These are phyloP conservation scores for Puccinia brachypodii DNA, from an alignment of 1,284 basidiomycete species.

Conservation along the genomic window DNA sequence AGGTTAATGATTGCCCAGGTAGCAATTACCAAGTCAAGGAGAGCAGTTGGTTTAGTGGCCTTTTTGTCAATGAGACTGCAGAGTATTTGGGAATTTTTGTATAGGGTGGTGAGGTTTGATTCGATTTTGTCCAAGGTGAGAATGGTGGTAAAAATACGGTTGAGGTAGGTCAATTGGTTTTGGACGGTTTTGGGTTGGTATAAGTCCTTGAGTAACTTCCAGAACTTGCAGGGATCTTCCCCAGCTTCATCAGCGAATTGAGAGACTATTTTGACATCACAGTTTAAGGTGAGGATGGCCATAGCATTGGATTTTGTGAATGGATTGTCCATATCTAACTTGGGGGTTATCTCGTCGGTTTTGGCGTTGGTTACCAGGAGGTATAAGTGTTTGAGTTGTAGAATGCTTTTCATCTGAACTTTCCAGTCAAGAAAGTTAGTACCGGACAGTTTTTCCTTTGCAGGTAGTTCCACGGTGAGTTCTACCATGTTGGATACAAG, in stretches of 20 bases:
- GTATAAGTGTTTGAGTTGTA: neutral
- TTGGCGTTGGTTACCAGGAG: neutral
- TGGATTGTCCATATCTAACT: neutral
- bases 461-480: neutral
- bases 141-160: neutral
- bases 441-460: neutral
- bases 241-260: constrained; percentile 1
- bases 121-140: neutral
- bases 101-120: neutral
- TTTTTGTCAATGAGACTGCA: constrained; percentile 16
- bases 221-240: neutral
- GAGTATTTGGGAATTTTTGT: neutral
- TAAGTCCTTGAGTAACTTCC: neutral
- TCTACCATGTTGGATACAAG: neutral
- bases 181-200: constrained; percentile 17
- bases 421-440: constrained; percentile 24
- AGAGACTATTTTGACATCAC: constrained; percentile 18
- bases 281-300: neutral
- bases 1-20: constrained; percentile 15
- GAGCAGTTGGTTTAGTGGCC: neutral
- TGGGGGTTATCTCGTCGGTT: neutral
- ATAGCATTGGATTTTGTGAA: neutral
- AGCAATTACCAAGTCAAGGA: constrained; percentile 8
- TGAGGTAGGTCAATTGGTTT: constrained; percentile 15
- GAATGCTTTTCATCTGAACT: constrained; percentile 4